A percentile compares a stretch with the other conserved stretches of the same genome.
Evolutionary conservation across 305 asterid genomes (phyloP).

Genomic region (Plantago lanceolata): DNA sequence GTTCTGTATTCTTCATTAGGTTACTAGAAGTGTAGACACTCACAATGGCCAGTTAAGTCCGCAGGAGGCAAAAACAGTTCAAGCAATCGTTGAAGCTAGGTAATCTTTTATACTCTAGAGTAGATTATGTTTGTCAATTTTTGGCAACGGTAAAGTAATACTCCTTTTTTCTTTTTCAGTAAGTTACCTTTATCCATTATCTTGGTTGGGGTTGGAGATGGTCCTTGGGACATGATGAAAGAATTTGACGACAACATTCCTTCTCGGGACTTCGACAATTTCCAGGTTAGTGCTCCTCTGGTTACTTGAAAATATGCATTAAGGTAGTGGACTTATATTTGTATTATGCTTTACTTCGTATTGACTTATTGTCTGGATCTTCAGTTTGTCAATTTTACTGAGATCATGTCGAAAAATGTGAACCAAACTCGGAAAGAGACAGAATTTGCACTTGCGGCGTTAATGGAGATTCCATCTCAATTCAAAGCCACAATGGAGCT

Average conservation of each 20-base stretch:
- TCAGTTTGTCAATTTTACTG: slow-evolving; percentile 94
- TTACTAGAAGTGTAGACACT: slow-evolving; percentile 92
- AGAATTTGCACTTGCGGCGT: slow-evolving; percentile 85
- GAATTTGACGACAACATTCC: slow-evolving; percentile 98
- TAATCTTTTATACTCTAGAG: slow-evolving; percentile 20
- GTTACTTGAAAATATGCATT: not conserved
- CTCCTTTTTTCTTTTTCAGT: slow-evolving; percentile 38
- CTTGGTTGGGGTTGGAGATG: slow-evolving; percentile 98
- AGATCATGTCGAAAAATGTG: slow-evolving; percentile 71
- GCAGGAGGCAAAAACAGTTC: slow-evolving; percentile 84
- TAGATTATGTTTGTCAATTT: slow-evolving; percentile 12
- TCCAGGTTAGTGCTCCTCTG: slow-evolving; percentile 54
- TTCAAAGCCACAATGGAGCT: slow-evolving; percentile 96
- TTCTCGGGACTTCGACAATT: slow-evolving; percentile 87
- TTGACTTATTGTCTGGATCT: slow-evolving; percentile 14
- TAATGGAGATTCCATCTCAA: slow-evolving; percentile 93
- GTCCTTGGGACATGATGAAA: slow-evolving; percentile 98
- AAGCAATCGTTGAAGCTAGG: slow-evolving; percentile 94
- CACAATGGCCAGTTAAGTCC: slow-evolving; percentile 75
- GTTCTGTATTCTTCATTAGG: slow-evolving; percentile 37
- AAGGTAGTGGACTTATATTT: not conserved
- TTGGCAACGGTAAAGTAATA: slow-evolving; percentile 9
- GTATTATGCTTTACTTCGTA: not conserved
- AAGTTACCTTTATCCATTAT: slow-evolving; percentile 83
- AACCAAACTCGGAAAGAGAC: slow-evolving; percentile 82